Evolutionary conservation across 2,329 filamentous ascomycete genomes (phyloP).

Genomic region (Claviceps purpurea): DNA sequence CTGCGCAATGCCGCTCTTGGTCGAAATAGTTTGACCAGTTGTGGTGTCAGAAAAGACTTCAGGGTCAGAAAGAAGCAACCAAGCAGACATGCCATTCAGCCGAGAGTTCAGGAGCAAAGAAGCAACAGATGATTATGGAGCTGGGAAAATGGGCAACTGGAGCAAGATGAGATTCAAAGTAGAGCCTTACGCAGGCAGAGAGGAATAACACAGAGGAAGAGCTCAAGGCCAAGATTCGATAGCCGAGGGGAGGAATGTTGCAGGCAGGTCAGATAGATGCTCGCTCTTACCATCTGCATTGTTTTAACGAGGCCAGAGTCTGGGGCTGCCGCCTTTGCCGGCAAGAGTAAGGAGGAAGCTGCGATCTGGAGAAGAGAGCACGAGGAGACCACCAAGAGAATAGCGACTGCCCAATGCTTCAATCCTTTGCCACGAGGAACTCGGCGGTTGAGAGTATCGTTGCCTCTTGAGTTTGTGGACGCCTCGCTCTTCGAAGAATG

Average conservation of each 20-base stretch:
- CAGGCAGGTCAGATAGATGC: constrained; percentile 3
- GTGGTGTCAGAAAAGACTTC: background rate
- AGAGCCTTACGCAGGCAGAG: constrained; percentile 2
- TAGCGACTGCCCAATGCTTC: background rate
- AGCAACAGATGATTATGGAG: constrained; percentile 10
- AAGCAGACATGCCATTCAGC: constrained; percentile 5
- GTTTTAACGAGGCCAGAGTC: background rate
- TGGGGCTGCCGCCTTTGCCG: background rate
- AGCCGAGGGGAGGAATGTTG: constrained; percentile 1
- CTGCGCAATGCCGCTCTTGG: background rate
- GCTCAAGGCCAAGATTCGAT: background rate
- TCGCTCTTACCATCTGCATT: constrained; percentile 5
- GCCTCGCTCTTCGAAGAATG: background rate
- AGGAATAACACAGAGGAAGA: constrained; percentile 3
- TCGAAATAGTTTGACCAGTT: background rate
- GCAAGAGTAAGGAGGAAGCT: constrained; percentile 1
- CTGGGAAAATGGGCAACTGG: constrained; percentile 14
- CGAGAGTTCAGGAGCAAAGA: constrained; percentile 11
- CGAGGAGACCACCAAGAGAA: background rate
- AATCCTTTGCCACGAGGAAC: background rate
- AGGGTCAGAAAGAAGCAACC: constrained; percentile 16
- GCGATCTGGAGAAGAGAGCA: background rate
- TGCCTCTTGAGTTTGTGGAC: background rate
- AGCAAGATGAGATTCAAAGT: constrained; percentile 7
- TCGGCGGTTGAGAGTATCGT: background rate